Percentiles rank a stretch among this genome's conserved stretches.
Evolutionary conservation across 441 rosid species (phyloP).

Genomic region (Omphalea diandra): DNA sequence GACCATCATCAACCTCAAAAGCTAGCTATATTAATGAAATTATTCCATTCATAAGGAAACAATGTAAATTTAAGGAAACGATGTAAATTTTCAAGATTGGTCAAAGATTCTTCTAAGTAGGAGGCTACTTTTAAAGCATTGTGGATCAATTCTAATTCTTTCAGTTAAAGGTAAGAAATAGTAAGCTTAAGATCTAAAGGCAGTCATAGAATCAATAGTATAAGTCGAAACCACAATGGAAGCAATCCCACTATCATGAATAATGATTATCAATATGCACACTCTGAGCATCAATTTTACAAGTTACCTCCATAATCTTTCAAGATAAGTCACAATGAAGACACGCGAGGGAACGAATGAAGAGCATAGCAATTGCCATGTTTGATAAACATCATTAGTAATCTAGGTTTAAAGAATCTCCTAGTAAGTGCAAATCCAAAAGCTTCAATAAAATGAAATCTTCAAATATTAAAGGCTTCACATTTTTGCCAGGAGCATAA

Average conservation of each 20-base stretch:
- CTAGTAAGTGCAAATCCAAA: conserved; percentile 38
- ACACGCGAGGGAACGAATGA: conserved; percentile 43
- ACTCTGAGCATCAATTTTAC: conserved; percentile 7
- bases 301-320: conserved; percentile 88
- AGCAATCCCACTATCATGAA: conserved; percentile 15
- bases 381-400: conserved; percentile 42
- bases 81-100: conserved; percentile 4
- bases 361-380: conserved; percentile 57
- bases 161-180: conserved; percentile 71
- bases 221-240: conserved; percentile 21
- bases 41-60: too few species aligned
- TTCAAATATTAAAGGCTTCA: conserved; percentile 41
- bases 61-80: conserved; percentile 28
- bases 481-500: conserved; percentile 46
- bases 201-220: conserved; percentile 25
- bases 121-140: conserved; percentile 72
- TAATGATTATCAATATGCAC: conserved; percentile 8
- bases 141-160: conserved; percentile 77
- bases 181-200: conserved; percentile 72
- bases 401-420: conserved; percentile 41
- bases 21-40: conserved; percentile 71
- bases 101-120: conserved; percentile 16
- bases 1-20: conserved; percentile 92
- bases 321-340: conserved; percentile 51
- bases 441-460: conserved; percentile 38